Evolutionary conservation across 1,284 basidiomycete species (phyloP).

Genomic region (Farysia itapuensis): DNA sequence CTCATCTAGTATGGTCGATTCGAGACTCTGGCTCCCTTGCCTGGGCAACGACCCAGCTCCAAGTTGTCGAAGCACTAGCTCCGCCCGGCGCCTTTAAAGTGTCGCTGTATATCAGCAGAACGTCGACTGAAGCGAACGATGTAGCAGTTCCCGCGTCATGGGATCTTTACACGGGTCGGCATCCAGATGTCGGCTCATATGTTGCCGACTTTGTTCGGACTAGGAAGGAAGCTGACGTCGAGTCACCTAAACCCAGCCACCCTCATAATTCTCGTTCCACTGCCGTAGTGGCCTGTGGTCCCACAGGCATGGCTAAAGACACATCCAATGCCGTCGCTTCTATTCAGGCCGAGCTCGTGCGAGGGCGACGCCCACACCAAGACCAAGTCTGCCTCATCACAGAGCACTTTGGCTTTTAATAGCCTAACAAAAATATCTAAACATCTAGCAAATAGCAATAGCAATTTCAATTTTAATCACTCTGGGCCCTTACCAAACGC

Average conservation of each 20-base stretch:
- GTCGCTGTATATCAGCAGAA: constrained; percentile 20
- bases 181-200: constrained; percentile 15
- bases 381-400: constrained; percentile 18
- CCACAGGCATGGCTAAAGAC: constrained; percentile 24
- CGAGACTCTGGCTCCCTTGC: constrained; percentile 8
- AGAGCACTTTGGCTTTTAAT: constrained; percentile 26
- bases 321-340: constrained; percentile 21
- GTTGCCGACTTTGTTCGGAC: not conserved
- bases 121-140: not conserved
- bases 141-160: constrained; percentile 7
- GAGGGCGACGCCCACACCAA: constrained; percentile 7
- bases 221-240: not conserved
- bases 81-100: constrained; percentile 10
- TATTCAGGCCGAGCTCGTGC: constrained; percentile 19
- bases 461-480: too few relatives aligned
- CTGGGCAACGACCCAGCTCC: constrained; percentile 16
- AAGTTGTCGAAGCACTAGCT: constrained; percentile 11
- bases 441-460: too few relatives aligned
- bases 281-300: constrained; percentile 29
- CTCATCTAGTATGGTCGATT: constrained; percentile 30
- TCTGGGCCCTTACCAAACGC: too few relatives aligned
- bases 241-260: constrained; percentile 10
- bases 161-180: constrained; percentile 10
- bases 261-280: constrained; percentile 6
- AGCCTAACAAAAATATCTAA: too few relatives aligned